Evolutionary conservation across 2,329 filamentous ascomycete species (phyloP), one percentile per base, ranked within the genome.

Genomic region (Claviceps quebecensis): DNA sequence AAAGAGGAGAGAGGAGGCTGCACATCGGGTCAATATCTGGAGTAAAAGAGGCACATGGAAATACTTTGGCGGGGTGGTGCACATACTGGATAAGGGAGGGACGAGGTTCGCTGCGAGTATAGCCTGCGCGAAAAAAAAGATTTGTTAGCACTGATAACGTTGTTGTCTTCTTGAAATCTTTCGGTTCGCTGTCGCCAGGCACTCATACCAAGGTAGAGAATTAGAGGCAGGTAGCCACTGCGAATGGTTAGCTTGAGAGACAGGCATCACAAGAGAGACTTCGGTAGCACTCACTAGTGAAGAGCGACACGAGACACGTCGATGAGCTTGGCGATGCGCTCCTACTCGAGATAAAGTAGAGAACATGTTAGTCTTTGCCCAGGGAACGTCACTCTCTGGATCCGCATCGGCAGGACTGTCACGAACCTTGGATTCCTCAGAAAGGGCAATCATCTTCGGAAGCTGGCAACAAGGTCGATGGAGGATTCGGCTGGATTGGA

Each of bases 291-390:
- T 59, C 80, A 94, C 88, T 97, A 98, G 75, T 98, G 93, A 65
- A 98, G 86, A 54, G 87, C 89, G 63, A 96, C 84, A 64, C 90
- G 83, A 56, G 89, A 93, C 68, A 96, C 75, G 71, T 97, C 93
- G 68, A 98, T 93, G 73, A 97, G 79, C 77, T 90, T 91, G 65
- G 87, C 84, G 72, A 98, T 95, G 77, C 93, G 89, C 84, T 98
- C 93, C 91, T 96, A 62, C 4, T 13, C 22, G 17, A 34, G 40
- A 14, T 6, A 29, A 9, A 34, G 11, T 17, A 16, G 17, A 37
- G 11, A 44, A 26, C 2, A n/a, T 11, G 13, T 52, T 17, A 49
- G 51, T 29, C 23, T 36, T 37, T 22, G 14, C 19, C 14, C 11
- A 7, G 17, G 4, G 22, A 45, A 45, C 43, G 29, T 34, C 29